phyloP scores from a whole-genome alignment of 2,329 filamentous ascomycete genomes.

The Botryotinia calthae region DNA sequence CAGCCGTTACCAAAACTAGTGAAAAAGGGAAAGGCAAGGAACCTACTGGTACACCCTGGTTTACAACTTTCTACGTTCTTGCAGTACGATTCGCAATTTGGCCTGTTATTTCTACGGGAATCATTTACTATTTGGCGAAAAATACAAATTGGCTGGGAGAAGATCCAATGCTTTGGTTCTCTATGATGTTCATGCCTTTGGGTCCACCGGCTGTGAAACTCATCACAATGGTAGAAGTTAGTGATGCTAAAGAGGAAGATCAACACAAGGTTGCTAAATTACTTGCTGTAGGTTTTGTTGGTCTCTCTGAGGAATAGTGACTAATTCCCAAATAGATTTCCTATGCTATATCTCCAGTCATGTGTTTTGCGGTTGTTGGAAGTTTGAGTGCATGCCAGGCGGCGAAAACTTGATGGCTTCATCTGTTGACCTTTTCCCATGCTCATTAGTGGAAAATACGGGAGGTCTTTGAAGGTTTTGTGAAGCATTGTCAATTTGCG shows the following conservation, averaged over 20 bases:
- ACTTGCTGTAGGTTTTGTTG: constrained; percentile 39
- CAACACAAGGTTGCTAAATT: constrained; percentile 47
- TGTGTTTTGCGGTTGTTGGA: constrained; percentile 42
- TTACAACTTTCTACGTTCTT: constrained; percentile 49
- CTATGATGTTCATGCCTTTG: constrained; percentile 49
- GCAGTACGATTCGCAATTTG: constrained; percentile 60
- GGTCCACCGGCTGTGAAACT: constrained; percentile 50
- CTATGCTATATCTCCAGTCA: constrained; percentile 42
- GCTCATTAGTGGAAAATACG: not conserved
- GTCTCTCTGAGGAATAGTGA: too few species aligned
- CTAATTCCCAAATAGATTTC: constrained; percentile 35
- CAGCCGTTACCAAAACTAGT: constrained; percentile 49
- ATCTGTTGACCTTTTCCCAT: not conserved
- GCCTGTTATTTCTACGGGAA: constrained; percentile 54
- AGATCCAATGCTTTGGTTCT: constrained; percentile 66
- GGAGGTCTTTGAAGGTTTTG: not conserved
- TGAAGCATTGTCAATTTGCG: not conserved
- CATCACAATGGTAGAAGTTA: constrained; percentile 47
- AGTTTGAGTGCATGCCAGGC: constrained; percentile 39
- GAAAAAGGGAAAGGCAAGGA: constrained; percentile 33
- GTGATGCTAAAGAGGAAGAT: constrained; percentile 41
- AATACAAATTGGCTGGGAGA: constrained; percentile 50
- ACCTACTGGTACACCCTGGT: constrained; percentile 47
- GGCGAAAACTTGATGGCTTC: constrained; percentile 17
- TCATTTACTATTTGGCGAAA: constrained; percentile 54